phyloP scores from a whole-genome alignment of 2,329 filamentous ascomycete species.

The Sporothrix globosa region DNA sequence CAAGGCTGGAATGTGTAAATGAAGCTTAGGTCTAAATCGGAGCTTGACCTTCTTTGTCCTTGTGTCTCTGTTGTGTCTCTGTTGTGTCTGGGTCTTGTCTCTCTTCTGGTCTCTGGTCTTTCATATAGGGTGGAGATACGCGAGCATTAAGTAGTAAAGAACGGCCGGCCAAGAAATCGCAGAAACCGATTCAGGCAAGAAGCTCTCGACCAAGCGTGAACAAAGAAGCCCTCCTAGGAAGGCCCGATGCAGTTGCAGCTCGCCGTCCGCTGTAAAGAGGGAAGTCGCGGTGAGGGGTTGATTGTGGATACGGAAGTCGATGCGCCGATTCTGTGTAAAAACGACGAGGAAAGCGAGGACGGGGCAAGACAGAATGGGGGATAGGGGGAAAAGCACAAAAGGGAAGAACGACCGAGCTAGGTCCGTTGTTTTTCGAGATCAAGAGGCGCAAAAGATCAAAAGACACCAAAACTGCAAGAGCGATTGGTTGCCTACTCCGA shows the following conservation, averaged over 20 bases:
- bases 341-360: background rate
- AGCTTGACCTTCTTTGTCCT: background rate
- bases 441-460: background rate
- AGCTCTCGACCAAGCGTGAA: background rate
- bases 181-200: background rate
- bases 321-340: slow-evolving; percentile 11
- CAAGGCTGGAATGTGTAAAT: background rate
- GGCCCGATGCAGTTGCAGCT: slow-evolving; percentile 6
- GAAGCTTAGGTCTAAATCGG: slow-evolving; percentile 3
- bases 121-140: background rate
- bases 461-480: background rate
- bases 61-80: background rate
- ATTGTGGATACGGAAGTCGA: slow-evolving; percentile 15
- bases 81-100: background rate
- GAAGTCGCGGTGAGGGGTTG: background rate
- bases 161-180: background rate
- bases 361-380: no score
- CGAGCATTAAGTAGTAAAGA: slow-evolving; percentile 20
- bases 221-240: background rate
- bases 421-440: background rate
- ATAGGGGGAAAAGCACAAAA: background rate
- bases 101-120: no score
- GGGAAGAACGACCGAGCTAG: slow-evolving; percentile 6
- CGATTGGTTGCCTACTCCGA: background rate
- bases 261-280: background rate